phyloP scores from a whole-genome alignment of 306 rosid species.

The Vicia faba region DNA sequence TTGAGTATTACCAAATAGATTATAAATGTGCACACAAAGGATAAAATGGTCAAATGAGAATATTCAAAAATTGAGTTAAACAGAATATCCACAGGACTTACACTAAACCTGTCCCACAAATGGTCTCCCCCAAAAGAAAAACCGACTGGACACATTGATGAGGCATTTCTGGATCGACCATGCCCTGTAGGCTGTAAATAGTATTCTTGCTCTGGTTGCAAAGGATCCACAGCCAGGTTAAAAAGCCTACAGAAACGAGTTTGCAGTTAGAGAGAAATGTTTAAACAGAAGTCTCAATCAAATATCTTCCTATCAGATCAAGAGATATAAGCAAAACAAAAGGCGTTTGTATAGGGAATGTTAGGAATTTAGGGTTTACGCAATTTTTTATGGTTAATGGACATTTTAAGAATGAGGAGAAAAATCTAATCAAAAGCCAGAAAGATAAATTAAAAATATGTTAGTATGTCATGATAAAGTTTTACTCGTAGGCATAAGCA shows the following conservation, averaged over 20 bases:
- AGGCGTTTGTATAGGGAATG: neutral
- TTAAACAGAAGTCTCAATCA: slow-evolving; percentile 19
- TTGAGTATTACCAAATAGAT: neutral
- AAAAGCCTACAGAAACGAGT: slow-evolving; percentile 67
- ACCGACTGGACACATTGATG: slow-evolving; percentile 87
- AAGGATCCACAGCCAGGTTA: slow-evolving; percentile 73
- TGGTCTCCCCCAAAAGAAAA: slow-evolving; percentile 95
- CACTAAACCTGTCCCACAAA: slow-evolving; percentile 94
- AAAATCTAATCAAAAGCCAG: slow-evolving; percentile 9
- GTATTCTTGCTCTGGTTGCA: slow-evolving; percentile 95
- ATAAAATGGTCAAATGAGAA: slow-evolving; percentile 20
- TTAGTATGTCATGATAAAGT: neutral
- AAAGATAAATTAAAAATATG: slow-evolving; percentile 2
- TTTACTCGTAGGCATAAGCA: neutral
- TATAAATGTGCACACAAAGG: neutral
- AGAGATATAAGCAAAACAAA: slow-evolving; percentile 26
- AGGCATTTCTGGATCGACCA: slow-evolving; percentile 76
- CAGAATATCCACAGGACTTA: slow-evolving; percentile 54
- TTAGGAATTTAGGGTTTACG: slow-evolving; percentile 7
- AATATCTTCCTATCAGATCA: slow-evolving; percentile 11
- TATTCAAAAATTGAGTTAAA: slow-evolving; percentile 12
- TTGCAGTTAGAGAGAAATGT: slow-evolving; percentile 21
- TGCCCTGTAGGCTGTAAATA: slow-evolving; percentile 83
- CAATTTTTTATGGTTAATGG: neutral
- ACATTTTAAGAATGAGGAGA: neutral